Base-by-base conservation (phyloP, 2,329 filamentous ascomycete species). In the Parastagonospora avenae region DNA sequence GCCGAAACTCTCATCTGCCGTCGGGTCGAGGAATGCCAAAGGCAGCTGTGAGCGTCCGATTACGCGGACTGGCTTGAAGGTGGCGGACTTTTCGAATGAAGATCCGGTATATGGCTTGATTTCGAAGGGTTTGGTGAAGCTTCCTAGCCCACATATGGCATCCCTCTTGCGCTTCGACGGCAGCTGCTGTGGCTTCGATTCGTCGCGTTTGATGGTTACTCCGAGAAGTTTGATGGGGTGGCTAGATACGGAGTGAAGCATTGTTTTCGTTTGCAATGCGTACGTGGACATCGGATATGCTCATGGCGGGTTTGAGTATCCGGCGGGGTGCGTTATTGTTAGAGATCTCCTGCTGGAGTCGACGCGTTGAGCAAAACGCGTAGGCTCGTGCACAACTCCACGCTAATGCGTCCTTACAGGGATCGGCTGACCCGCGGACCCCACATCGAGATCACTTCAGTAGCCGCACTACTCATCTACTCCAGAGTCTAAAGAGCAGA, bases 31-130 rank as follows among this genome's bases (percentile, higher is more conserved):
- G 48, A 72, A 73, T 11, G 66, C 71, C 30, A 76, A 65, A 15
- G 73, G 71, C 14, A 76, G 55, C 48, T 74, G 70, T 10, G 69
- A 64, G 6, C 74, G 70, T 28, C 57, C 57, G 46, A 75, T 68
- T 28, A 74, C 50, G 24, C 64, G 66, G 46, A 75, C 47, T 10
- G 72, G 72, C 45, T 58, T 67, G 52, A 76, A 70, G 2, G 57
- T 67, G 16, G 52, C 41, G 19, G 72, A 59, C 38, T 60, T 68
- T 7, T 67, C 58, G 50, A 67, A 63, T 8, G 62, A 60, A 2
- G 68, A 68, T 7, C 59, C 49, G 4, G 67, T 64, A 44, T 64
- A 67, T 32, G 70, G 64, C 52, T 69, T 58, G 52, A 72, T 72
- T 8, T 58, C 61, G 38, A 74, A 71, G 8, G 64, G 57, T 45